Conservation (phyloP, 176 grass and related monocot species). For the Hordeum vulgare region DNA sequence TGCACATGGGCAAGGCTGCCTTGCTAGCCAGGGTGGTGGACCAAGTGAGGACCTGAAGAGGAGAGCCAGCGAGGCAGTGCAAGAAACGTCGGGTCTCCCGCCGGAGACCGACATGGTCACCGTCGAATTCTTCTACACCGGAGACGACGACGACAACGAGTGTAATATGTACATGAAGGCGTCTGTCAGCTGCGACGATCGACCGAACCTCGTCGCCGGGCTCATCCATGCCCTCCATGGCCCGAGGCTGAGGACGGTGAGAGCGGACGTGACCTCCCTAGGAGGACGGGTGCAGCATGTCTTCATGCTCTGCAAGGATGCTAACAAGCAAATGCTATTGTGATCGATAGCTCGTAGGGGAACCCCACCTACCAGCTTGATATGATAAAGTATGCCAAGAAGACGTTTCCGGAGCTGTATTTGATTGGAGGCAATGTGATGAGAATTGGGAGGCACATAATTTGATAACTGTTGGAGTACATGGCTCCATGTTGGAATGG, state of each 20-base stretch:
- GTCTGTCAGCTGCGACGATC: conserved; percentile 38
- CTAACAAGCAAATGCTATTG: no score
- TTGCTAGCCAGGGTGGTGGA: conserved; percentile 60
- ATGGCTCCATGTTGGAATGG: no score
- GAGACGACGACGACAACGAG: background rate
- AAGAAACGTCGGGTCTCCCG: background rate
- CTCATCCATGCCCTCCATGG: conserved; percentile 23
- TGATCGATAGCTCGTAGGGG: no score
- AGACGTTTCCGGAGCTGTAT: no score
- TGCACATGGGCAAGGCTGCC: conserved; percentile 67
- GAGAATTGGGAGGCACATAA: no score
- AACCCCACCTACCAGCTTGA: no score
- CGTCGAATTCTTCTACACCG: conserved; percentile 10
- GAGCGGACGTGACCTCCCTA: conserved; percentile 26
- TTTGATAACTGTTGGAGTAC: no score
- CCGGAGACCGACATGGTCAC: conserved; percentile 32
- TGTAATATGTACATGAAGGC: conserved; percentile 27
- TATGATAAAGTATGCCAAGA: no score
- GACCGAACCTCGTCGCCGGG: conserved; percentile 31
- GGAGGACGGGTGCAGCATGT: conserved; percentile 40
- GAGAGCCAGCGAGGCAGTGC: conserved; percentile 28
- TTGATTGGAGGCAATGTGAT: no score
- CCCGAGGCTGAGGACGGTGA: conserved; percentile 29
- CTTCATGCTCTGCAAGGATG: no score
- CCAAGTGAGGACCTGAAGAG: conserved; percentile 59